These are phyloP conservation scores for Fusarium torulosum DNA, from an alignment of 2,329 filamentous ascomycete species.

Conservation along the genomic window DNA sequence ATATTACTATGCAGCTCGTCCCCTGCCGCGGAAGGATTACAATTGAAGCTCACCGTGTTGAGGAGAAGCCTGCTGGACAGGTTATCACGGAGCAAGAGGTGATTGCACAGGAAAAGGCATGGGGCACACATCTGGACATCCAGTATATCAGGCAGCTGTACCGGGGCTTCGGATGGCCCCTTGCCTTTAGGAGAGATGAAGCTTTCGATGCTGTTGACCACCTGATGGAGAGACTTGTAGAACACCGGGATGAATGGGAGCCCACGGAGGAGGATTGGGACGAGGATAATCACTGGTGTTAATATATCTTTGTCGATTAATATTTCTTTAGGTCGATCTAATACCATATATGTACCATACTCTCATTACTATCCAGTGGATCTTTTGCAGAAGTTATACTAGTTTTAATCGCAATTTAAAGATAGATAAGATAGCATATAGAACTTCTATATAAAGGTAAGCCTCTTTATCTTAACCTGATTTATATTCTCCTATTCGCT, in stretches of 20 bases:
- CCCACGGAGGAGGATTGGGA: background rate
- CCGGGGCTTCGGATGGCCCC: background rate
- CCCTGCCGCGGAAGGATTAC: background rate
- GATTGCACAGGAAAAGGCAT: background rate
- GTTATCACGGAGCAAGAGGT: background rate
- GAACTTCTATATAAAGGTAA: too few species aligned
- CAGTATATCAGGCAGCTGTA: constrained; percentile 2
- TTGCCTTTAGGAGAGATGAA: background rate
- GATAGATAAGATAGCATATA: too few species aligned
- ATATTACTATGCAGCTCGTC: background rate
- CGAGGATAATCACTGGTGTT: background rate
- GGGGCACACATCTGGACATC: background rate
- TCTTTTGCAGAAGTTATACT: too few species aligned
- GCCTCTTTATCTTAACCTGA: too few species aligned
- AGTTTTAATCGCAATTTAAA: too few species aligned
- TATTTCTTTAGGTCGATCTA: too few species aligned
- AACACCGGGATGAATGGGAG: background rate
- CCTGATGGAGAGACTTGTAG: background rate
- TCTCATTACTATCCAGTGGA: too few species aligned
- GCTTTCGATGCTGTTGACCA: background rate
- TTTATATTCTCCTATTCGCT: too few species aligned
- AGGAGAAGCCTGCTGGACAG: background rate
- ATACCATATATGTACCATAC: too few species aligned
- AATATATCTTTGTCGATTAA: background rate
- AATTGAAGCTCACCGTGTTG: background rate